phyloP scores from a whole-genome alignment of 345 rosid species.

The Linum lewisii region DNA sequence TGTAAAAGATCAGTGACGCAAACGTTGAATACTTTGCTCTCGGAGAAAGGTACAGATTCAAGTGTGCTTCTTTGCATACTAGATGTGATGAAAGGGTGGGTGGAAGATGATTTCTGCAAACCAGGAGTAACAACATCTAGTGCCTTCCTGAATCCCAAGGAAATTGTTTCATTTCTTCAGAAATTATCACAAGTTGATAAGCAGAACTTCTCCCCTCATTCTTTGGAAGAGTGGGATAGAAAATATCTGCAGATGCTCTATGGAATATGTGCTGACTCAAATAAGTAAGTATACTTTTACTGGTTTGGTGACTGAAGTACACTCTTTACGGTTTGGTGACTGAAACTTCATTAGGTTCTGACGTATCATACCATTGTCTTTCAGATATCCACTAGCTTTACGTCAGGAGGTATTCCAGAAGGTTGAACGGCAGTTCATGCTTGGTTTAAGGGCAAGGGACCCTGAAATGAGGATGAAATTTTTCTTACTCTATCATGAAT shows the following conservation, averaged over 20 bases:
- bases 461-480: conserved; percentile 85
- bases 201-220: conserved; percentile 56
- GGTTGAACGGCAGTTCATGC: conserved; percentile 97
- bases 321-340: conserved; percentile 9
- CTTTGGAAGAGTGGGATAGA: conserved; percentile 83
- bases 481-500: conserved; percentile 75
- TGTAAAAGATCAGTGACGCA: conserved; percentile 79
- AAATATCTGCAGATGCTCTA: conserved; percentile 89
- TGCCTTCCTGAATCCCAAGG: conserved; percentile 64
- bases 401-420: conserved; percentile 92
- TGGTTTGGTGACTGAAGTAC: conserved; percentile 12
- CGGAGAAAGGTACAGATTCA: conserved; percentile 88
- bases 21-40: conserved; percentile 66
- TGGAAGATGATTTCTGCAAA: conserved; percentile 69
- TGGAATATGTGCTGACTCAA: conserved; percentile 82
- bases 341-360: conserved; percentile 11
- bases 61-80: conserved; percentile 88
- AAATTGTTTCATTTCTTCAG: conserved; percentile 68
- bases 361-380: conserved; percentile 21
- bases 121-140: conserved; percentile 43
- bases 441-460: conserved; percentile 90
- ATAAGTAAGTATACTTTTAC: conserved; percentile 39
- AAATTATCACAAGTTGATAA: conserved; percentile 89
- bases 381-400: conserved; percentile 51
- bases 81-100: conserved; percentile 83